Conservation (phyloP, 306 rosid genomes). For the Lablab purpureus region DNA sequence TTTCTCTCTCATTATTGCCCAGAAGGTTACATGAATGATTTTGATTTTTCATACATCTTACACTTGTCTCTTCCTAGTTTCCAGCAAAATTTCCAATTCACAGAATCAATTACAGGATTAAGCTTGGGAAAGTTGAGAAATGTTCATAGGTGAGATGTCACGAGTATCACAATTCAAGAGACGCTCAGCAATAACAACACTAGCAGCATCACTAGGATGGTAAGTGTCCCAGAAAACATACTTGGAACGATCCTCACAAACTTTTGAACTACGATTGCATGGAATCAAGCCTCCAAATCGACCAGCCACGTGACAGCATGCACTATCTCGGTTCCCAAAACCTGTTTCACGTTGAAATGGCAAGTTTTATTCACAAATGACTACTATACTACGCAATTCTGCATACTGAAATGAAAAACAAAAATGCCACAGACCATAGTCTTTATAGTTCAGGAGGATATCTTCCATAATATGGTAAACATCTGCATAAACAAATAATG, state of each 20-base stretch:
- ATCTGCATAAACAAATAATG: constrained; percentile 72
- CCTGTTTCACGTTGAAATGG: constrained; percentile 47
- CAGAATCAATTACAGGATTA: constrained; percentile 15
- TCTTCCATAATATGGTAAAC: constrained; percentile 43
- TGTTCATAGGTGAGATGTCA: constrained; percentile 64
- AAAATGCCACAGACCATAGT: constrained; percentile 46
- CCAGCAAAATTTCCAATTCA: neutral
- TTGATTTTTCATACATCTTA: too few species aligned
- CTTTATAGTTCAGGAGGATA: constrained; percentile 14
- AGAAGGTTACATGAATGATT: too few species aligned
- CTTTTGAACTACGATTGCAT: constrained; percentile 59
- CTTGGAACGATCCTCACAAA: constrained; percentile 66
- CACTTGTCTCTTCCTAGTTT: neutral
- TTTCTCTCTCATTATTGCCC: too few species aligned
- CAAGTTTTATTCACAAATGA: neutral
- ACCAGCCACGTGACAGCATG: constrained; percentile 74
- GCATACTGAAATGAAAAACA: neutral
- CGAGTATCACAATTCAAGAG: constrained; percentile 56
- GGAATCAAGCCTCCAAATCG: constrained; percentile 70
- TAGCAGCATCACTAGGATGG: constrained; percentile 77
- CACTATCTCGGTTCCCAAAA: constrained; percentile 59
- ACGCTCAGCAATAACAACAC: constrained; percentile 56
- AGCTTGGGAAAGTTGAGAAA: constrained; percentile 53
- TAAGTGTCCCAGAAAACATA: constrained; percentile 76
- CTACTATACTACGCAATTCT: neutral